Evolutionary conservation across 139 green algal species (phyloP).

Genomic region (Edaphochlamys debaryana): DNA sequence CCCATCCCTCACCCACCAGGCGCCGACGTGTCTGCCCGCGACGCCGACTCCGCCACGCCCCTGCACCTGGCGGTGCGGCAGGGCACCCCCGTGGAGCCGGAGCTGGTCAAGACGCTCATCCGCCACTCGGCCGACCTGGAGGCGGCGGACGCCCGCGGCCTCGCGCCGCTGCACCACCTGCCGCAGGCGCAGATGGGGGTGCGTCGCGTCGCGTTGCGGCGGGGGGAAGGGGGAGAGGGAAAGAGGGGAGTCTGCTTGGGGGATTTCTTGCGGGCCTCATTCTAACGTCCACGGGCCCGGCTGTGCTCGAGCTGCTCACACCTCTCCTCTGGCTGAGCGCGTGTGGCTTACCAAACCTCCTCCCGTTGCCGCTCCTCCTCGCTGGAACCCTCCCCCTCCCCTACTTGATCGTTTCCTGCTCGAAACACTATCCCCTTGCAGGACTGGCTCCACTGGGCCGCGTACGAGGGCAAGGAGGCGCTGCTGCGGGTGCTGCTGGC

Average conservation of each 20-base stretch:
- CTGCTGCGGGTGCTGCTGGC: slow-evolving; percentile 30
- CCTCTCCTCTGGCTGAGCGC: no score
- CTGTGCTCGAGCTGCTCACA: no score
- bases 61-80: slow-evolving; percentile 28
- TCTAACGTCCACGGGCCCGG: no score
- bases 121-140: slow-evolving; percentile 21
- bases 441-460: slow-evolving; percentile 41
- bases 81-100: slow-evolving; percentile 16
- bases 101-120: slow-evolving; percentile 44
- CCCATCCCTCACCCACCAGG: not conserved
- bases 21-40: slow-evolving; percentile 7
- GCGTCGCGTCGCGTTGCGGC: not conserved
- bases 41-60: slow-evolving; percentile 25
- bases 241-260: not conserved
- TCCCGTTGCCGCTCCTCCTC: not conserved
- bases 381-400: no score
- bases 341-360: not conserved
- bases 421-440: no score
- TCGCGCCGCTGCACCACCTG: slow-evolving; percentile 23
- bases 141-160: not conserved
- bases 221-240: not conserved
- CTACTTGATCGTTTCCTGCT: no score
- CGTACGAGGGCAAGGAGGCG: slow-evolving; percentile 12
- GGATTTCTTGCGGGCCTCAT: not conserved
- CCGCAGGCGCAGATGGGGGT: slow-evolving; percentile 21